Base-by-base conservation (phyloP, 306 rosid genomes). In the Trifolium pratense region DNA sequence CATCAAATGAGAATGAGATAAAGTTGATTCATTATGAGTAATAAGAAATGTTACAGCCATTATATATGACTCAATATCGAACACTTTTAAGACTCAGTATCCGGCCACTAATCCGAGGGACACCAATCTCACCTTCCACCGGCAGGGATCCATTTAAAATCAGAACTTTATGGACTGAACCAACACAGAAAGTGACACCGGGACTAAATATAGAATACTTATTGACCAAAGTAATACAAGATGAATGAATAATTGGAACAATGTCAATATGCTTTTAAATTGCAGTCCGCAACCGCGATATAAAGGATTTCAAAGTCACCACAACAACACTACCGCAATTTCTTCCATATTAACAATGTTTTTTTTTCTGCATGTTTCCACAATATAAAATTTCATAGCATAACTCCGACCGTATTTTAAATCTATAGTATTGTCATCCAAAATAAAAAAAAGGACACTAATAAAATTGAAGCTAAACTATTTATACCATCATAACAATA, bases 381-480 rank as follows among this genome's bases (percentile, higher is more conserved):
- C 46, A 40, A 40, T 40, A 42, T 42, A 3, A 42, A 3, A 13
- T 0, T 42, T 42, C 37, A 34, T 6, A 6, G 43, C 46, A 42
- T 34, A 34, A 34, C 37, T 4, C 9, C 37, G 6, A 42, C 52
- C 2, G 0, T 17, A 46, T 15, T 15, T 46, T 46, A 46, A 46
- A 46, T 5, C 6, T 1, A 46, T 2, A 5, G 14, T 15, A 46
- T 15, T 15, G 52, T 45, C 20, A n/a, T 6, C 4, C 5, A 12
- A 12, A 12, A 12, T 26, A n/a, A 26, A 46, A 59, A 31, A 21
- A 14, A 60, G 16, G 46, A 59, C 6, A 45, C 39, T 25, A 45
- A 59, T 43, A 77, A 66, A 37, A 25, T 25, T 61, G 48, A 10
- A 65, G 42, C 58, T 17, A 71, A 49, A 55, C 51, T 37, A 39